Conservation (phyloP, 495 filamentous ascomycete species). For the Podospora anserina region DNA sequence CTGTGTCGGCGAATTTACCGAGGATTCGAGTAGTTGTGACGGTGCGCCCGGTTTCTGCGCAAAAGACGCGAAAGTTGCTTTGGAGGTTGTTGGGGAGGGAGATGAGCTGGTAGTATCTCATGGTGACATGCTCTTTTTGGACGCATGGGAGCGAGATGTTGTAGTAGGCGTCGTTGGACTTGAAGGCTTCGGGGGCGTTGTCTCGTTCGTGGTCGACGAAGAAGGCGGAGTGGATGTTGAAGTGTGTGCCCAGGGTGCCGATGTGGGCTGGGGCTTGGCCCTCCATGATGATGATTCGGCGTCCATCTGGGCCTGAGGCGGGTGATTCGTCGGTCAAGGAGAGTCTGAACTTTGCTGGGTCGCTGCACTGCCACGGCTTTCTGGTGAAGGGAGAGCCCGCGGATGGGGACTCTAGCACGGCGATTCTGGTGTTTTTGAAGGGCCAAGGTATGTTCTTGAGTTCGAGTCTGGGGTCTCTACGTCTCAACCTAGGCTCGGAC, state of each 20-base stretch:
- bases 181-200: slow-evolving; percentile 1
- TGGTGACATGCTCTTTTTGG: slow-evolving; percentile 2
- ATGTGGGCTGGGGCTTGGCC: slow-evolving; percentile 3
- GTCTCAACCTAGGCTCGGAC: not conserved
- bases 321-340: not conserved
- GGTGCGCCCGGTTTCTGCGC: not conserved
- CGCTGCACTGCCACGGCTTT: not conserved
- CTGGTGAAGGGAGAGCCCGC: not conserved
- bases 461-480: not conserved
- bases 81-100: not conserved
- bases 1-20: not conserved
- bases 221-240: not conserved
- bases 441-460: slow-evolving; percentile 1
- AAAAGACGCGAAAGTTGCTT: not conserved
- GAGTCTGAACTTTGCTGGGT: not conserved
- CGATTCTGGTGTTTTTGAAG: not conserved
- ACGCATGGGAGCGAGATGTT: not conserved
- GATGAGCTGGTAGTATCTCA: slow-evolving; percentile 7
- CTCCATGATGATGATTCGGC: slow-evolving; percentile 3
- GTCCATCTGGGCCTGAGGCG: not conserved
- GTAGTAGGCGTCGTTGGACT: not conserved
- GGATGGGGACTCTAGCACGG: not conserved
- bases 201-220: slow-evolving; percentile 6
- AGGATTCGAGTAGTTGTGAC: not conserved
- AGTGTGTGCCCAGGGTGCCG: not conserved